Conservation (phyloP, 805 yeast genomes). For the Danielia oregonensis region DNA sequence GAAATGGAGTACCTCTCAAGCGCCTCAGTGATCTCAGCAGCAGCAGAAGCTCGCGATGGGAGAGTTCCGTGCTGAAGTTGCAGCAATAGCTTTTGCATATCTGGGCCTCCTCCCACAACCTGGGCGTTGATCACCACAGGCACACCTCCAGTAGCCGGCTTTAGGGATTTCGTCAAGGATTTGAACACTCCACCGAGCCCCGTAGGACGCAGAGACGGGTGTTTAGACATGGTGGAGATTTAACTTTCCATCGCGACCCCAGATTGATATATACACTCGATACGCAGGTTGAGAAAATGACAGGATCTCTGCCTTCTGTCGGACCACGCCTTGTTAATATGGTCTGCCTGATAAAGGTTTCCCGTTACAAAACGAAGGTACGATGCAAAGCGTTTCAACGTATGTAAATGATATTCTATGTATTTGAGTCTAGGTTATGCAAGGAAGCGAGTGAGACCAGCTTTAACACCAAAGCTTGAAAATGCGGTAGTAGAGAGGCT, state of each 20-base stretch:
- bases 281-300: background rate
- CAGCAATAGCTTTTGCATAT: constrained; percentile 35
- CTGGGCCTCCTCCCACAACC: constrained; percentile 43
- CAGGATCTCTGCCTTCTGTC: too few relatives aligned
- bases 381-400: too few relatives aligned
- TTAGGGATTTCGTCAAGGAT: constrained; percentile 36
- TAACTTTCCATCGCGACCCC: background rate
- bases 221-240: background rate
- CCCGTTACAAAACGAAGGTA: too few relatives aligned
- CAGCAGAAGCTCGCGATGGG: constrained; percentile 45
- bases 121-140: constrained; percentile 35
- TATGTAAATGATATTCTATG: too few relatives aligned
- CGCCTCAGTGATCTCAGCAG: constrained; percentile 46
- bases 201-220: constrained; percentile 20
- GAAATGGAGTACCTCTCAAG: constrained; percentile 51
- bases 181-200: constrained; percentile 40
- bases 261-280: background rate
- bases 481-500: constrained; percentile 32
- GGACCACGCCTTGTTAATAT: too few relatives aligned
- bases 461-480: constrained; percentile 34
- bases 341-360: too few relatives aligned
- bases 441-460: background rate
- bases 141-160: constrained; percentile 18
- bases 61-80: constrained; percentile 35
- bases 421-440: too few relatives aligned